Evolutionary conservation across 202 grass and related monocot species (phyloP).

Genomic region (Miscanthus sacchariflorus): DNA sequence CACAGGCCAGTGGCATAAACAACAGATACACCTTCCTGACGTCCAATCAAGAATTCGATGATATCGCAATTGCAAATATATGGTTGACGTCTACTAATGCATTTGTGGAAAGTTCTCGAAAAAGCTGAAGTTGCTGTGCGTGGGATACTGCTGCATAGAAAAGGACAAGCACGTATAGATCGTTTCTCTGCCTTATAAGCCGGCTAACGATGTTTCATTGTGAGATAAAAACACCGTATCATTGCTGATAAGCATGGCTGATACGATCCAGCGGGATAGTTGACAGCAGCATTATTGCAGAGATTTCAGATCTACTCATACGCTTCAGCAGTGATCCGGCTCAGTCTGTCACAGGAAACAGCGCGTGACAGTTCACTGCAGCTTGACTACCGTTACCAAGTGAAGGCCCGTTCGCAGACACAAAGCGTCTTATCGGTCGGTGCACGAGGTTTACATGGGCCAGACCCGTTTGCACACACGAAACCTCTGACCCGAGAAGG

Average conservation of each 20-base stretch:
- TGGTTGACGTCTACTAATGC: background rate
- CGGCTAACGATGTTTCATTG: too few relatives aligned
- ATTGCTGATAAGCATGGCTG: too few relatives aligned
- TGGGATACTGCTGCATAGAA: background rate
- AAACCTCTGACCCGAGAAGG: background rate
- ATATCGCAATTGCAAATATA: background rate
- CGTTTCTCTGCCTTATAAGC: too few relatives aligned
- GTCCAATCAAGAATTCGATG: conserved; percentile 2
- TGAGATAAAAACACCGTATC: too few relatives aligned
- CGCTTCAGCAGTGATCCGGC: background rate
- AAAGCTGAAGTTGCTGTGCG: background rate
- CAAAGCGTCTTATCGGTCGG: conserved; percentile 1
- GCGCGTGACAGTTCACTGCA: conserved; percentile 17
- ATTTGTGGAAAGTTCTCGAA: background rate
- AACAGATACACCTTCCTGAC: background rate
- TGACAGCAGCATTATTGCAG: conserved; percentile 25
- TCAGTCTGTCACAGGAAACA: background rate
- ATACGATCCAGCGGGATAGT: too few relatives aligned
- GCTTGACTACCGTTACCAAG: conserved; percentile 16
- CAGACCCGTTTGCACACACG: conserved; percentile 9
- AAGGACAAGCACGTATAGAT: background rate
- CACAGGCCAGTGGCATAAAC: background rate
- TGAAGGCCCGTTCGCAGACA: background rate
- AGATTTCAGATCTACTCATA: background rate
- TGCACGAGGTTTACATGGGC: background rate